Conservation (phyloP, 176 grass and related monocot species). For the Hyparrhenia diplandra region DNA sequence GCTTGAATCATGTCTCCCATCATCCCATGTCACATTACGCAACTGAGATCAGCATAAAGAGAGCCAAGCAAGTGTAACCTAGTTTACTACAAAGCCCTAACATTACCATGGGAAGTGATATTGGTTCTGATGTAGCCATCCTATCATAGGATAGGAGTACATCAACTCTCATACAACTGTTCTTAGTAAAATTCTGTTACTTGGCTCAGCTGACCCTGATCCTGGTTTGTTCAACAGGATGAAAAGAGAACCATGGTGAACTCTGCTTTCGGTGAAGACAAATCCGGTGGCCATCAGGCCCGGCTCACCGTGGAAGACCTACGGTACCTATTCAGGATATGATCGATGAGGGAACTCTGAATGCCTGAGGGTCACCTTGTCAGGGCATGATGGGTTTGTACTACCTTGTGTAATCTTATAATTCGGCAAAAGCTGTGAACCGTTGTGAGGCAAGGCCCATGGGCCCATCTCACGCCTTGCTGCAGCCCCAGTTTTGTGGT, state of each 20-base stretch:
- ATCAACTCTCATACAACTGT: no score
- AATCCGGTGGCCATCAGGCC: constrained; percentile 50
- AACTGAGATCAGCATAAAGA: neutral
- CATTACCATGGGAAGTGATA: neutral
- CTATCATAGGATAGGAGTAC: no score
- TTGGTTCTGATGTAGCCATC: neutral
- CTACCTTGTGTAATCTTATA: constrained; percentile 8
- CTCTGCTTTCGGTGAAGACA: constrained; percentile 90
- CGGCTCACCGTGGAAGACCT: constrained; percentile 85
- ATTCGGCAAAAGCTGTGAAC: neutral
- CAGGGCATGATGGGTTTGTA: neutral
- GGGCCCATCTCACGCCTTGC: neutral
- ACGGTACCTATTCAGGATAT: constrained; percentile 75
- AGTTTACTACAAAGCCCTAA: neutral
- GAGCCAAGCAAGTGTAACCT: neutral
- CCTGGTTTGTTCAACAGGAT: constrained; percentile 60
- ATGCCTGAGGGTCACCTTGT: neutral
- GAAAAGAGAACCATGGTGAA: constrained; percentile 94
- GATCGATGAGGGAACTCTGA: neutral
- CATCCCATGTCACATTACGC: neutral
- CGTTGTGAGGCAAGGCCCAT: neutral
- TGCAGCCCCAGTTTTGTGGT: constrained; percentile 39
- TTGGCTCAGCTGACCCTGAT: neutral
- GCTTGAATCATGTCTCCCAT: neutral
- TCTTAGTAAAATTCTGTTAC: neutral